Conservation (phyloP, 2,329 filamentous ascomycete species). For the Aschersonia sp. region DNA sequence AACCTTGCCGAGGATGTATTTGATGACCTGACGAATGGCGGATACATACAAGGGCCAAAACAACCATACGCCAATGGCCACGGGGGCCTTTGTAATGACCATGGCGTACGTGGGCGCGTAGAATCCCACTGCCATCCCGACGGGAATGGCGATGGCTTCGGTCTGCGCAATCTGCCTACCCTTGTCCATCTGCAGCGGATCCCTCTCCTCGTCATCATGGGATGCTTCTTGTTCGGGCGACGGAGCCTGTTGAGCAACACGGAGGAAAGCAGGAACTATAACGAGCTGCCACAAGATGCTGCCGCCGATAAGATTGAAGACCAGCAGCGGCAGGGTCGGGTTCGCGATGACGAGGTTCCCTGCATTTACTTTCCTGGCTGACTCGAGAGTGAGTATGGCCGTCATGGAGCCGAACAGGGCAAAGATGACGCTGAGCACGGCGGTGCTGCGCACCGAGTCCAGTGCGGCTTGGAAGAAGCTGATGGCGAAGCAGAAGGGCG, state of each 20-base stretch:
- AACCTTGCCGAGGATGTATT: constrained; percentile 10
- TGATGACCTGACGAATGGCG: constrained; percentile 23
- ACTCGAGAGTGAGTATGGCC: constrained; percentile 34
- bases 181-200: not conserved
- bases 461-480: constrained; percentile 33
- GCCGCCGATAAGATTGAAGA: constrained; percentile 33
- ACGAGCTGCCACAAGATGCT: constrained; percentile 36
- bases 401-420: constrained; percentile 31
- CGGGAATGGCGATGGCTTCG: constrained; percentile 43
- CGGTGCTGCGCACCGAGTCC: constrained; percentile 23
- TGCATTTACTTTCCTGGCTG: constrained; percentile 27
- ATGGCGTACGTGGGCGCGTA: constrained; percentile 30
- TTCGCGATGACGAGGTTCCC: constrained; percentile 20
- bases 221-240: not conserved
- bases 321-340: constrained; percentile 27
- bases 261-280: constrained; percentile 34
- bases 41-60: constrained; percentile 37
- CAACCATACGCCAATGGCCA: constrained; percentile 30
- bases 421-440: constrained; percentile 26
- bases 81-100: constrained; percentile 19
- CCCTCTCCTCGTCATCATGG: constrained; percentile 1
- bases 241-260: constrained; percentile 21
- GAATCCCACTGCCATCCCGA: constrained; percentile 31
- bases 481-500: constrained; percentile 33
- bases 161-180: constrained; percentile 19